Base-by-base conservation (phyloP, 2,329 filamentous ascomycete genomes). In the Talaromyces sp. region DNA sequence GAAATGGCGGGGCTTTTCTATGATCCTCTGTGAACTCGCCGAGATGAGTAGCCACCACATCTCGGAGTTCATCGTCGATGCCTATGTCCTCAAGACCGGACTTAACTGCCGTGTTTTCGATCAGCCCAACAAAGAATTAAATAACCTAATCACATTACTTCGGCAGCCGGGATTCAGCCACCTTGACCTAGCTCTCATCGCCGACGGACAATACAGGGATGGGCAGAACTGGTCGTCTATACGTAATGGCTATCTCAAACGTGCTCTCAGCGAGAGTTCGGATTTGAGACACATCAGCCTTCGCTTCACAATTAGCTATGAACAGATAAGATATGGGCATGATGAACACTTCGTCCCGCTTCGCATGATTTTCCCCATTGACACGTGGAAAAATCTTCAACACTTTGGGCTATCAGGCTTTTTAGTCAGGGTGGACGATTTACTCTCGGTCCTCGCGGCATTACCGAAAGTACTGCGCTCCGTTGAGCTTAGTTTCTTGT, bases 401-500 rank as follows among this genome's bases (percentile, higher is more conserved):
- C 74, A 76, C 27, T 77, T 80, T 65, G 66, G 70, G 0, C 69
- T 80, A 0, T 72, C 69, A 0, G 50, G 66, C 10, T 73, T 75
- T 6, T 11, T 71, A 0, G 71, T 78, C 2, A 61, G 56, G 17
- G 63, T 73, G 39, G 52, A 66, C 1, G 73, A 77, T 47, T 31
- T 78, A 0, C 58, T 79, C 17, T 62, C 68, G 0, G 59, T 78
- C 1, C 71, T 80, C 10, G 43, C 45, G 0, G 63, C 54, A 0
- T 62, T 80, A 0, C 76, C 74, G 5, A 10, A 25, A 0, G 73
- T 72, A 0, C 35, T 78, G 0, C 68, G 70, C 11, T 74, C 73
- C 0, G 65, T 79, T 0, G 72, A 80, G 33, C 67, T 80, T 2
- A 78, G 74, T 47, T 75, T 73, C 13, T 66, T 79, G 0, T 9